Evolutionary conservation across 164 flowering plant species (phyloP), one percentile per base, ranked within the genome.

Genomic region (Houttuynia cordata): DNA sequence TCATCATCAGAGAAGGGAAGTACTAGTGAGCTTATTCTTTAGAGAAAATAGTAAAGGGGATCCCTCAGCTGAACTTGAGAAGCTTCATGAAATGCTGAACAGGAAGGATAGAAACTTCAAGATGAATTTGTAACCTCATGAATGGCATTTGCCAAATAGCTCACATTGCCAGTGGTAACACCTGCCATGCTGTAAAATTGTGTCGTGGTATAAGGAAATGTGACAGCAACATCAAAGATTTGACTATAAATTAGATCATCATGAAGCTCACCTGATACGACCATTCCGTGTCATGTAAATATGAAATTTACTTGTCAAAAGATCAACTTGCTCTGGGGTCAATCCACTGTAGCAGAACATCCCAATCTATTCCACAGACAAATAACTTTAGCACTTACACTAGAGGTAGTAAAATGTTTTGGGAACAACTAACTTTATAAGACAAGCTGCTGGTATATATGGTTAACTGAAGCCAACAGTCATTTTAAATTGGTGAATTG

Each of bases 251-350:
- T 18, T 5, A 24, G 58, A 24, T 22, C 12, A 22, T 56, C 18
- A 62, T 1, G 39, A n/a, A 54, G 24, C 37, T 42, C 47, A 91
- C 98, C 98, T 91, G 73, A 91, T 91, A 24, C 98, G 92, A 51
- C 98, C 98, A 74, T 93, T 93, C 21, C 96, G 88, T 56, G 98
- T 93, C 94, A 93, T 67, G 72, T 93, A 93, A 56, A 93, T 93
- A 69, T 89, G 97, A 67, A 59, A 93, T 66, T 93, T 91, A 15
- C 70, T 80, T 22, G 92, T 86, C 77, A 93, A 69, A 10, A 83
- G 86, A 72, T 89, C 96, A 49, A 93, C 98, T 68, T 93, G 98
- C 66, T 93, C 94, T 0, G 94, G 94, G 22, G 96, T 83, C 86
- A 93, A 24, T 37, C 98, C 98, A 72, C 96, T 89, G 64, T 79